Conservation (phyloP, 495 filamentous ascomycete genomes). For the Neurospora sp. region DNA sequence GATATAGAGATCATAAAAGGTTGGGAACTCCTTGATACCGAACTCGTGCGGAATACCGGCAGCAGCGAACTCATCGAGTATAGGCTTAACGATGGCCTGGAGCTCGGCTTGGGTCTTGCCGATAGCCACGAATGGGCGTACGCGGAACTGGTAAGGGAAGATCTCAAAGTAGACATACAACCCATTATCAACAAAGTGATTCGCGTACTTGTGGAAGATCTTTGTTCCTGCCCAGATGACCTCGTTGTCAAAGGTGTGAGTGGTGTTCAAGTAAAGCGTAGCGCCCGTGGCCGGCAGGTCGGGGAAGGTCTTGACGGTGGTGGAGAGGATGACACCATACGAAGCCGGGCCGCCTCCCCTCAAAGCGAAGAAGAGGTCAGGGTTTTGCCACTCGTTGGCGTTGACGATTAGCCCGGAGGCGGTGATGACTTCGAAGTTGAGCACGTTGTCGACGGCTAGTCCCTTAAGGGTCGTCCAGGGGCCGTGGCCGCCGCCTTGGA, state of each 20-base stretch:
- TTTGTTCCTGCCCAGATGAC: slow-evolving; percentile 35
- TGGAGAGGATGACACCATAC: slow-evolving; percentile 45
- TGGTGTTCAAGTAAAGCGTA: slow-evolving; percentile 21
- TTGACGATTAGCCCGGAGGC: slow-evolving; percentile 42
- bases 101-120: slow-evolving; percentile 22
- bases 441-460: slow-evolving; percentile 45
- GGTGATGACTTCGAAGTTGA: slow-evolving; percentile 44
- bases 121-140: slow-evolving; percentile 27
- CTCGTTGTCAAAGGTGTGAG: slow-evolving; percentile 18
- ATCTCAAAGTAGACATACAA: slow-evolving; percentile 34
- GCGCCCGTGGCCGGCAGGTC: slow-evolving; percentile 20
- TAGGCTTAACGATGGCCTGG: slow-evolving; percentile 20
- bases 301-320: slow-evolving; percentile 37
- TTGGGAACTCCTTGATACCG: slow-evolving; percentile 20
- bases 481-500: slow-evolving; percentile 55
- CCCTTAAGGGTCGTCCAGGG: slow-evolving; percentile 47
- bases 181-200: slow-evolving; percentile 33
- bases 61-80: slow-evolving; percentile 26
- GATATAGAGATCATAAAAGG: slow-evolving; percentile 30
- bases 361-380: slow-evolving; percentile 51
- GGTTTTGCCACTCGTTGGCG: slow-evolving; percentile 35
- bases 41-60: slow-evolving; percentile 14
- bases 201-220: slow-evolving; percentile 36
- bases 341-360: slow-evolving; percentile 44
- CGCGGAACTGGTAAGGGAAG: slow-evolving; percentile 11